Conservation (phyloP, 139 green algal species). For the Chlamydomonas sphaeroides region DNA sequence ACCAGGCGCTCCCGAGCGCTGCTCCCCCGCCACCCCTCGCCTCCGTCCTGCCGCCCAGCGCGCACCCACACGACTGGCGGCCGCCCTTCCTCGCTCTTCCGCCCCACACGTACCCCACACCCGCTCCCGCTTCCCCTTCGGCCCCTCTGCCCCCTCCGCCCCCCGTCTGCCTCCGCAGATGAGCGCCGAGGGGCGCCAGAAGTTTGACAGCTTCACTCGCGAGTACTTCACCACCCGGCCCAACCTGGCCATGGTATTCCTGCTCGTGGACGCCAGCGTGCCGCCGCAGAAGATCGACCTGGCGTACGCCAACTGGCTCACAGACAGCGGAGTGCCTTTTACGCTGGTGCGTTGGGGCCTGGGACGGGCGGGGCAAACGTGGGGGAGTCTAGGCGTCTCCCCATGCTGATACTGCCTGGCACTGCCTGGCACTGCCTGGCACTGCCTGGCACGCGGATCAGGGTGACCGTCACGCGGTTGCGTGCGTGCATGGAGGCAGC, state of each 20-base stretch:
- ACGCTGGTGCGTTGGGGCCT: conserved; percentile 86
- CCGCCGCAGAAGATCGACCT: conserved; percentile 86
- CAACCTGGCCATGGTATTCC: conserved; percentile 89
- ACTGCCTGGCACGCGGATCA: no score
- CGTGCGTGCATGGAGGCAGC: no score
- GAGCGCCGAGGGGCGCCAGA: conserved; percentile 57
- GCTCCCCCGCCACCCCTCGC: no score
- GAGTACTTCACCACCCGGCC: conserved; percentile 86
- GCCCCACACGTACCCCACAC: no score
- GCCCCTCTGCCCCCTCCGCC: not conserved
- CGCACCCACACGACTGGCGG: no score
- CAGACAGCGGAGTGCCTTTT: conserved; percentile 77
- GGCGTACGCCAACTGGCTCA: conserved; percentile 85
- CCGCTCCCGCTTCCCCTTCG: not conserved
- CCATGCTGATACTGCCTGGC: no score
- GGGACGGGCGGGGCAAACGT: not conserved
- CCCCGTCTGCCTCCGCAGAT: conserved; percentile 76
- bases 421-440: no score
- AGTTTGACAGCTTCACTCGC: conserved; percentile 71
- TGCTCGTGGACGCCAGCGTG: conserved; percentile 92
- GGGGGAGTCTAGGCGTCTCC: not conserved
- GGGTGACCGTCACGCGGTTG: no score
- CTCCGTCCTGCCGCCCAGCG: no score
- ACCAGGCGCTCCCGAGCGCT: no score
- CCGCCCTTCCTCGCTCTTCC: no score